Percentiles rank a stretch among this genome's conserved stretches.
These are phyloP conservation scores for Cordyceps militaris DNA, from an alignment of 2,329 filamentous ascomycete genomes.

Conservation along the genomic window DNA sequence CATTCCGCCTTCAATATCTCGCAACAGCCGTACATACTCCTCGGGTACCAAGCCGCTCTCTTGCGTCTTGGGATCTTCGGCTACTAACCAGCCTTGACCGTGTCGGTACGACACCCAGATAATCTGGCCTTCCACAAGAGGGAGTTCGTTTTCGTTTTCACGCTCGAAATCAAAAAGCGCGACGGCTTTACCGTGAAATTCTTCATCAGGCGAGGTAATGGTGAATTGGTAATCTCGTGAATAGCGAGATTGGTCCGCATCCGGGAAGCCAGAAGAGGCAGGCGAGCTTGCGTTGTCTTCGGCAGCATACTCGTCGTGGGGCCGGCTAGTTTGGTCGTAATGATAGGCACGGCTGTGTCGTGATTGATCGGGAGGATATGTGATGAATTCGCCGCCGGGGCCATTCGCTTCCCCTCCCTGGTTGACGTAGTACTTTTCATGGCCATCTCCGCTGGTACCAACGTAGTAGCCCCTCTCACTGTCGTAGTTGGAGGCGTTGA, in stretches of 20 bases:
- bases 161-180: constrained; percentile 91
- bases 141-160: constrained; percentile 94
- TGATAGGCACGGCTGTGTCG: constrained; percentile 46
- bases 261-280: constrained; percentile 51
- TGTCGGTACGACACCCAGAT: constrained; percentile 95
- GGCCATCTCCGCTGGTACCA: constrained; percentile 61
- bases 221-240: constrained; percentile 92
- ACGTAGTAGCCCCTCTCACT: constrained; percentile 60
- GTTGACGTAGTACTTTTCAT: constrained; percentile 67
- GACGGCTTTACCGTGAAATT: constrained; percentile 95
- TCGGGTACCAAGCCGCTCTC: constrained; percentile 95
- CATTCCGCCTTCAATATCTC: constrained; percentile 88
- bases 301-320: constrained; percentile 46
- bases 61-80: constrained; percentile 87
- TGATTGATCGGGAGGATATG: constrained; percentile 61
- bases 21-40: constrained; percentile 86
- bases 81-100: constrained; percentile 94
- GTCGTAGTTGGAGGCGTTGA: constrained; percentile 46
- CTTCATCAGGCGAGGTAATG: constrained; percentile 89
- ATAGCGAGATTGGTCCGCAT: constrained; percentile 70
- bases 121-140: constrained; percentile 86
- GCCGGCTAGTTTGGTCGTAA: constrained; percentile 37
- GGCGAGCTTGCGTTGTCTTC: constrained; percentile 53
- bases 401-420: constrained; percentile 65
- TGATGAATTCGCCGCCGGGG: constrained; percentile 72